These are phyloP conservation scores for Colletotrichum camelliae DNA, from an alignment of 2,329 filamentous ascomycete species.

Conservation along the genomic window DNA sequence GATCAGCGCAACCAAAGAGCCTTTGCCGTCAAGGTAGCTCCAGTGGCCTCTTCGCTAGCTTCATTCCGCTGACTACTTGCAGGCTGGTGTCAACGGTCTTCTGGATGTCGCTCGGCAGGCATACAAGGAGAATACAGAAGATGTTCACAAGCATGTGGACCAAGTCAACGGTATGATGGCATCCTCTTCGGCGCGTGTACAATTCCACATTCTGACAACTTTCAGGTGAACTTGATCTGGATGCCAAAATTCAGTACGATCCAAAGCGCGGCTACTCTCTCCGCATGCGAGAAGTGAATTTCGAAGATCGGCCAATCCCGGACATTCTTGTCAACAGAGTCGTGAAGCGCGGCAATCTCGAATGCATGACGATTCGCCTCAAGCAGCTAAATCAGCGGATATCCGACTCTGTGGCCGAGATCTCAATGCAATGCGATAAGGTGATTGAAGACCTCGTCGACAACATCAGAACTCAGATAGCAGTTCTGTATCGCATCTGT, in stretches of 20 bases:
- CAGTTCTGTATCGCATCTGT: constrained; percentile 80
- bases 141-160: constrained; percentile 74
- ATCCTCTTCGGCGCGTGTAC: neutral
- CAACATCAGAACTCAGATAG: constrained; percentile 74
- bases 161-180: constrained; percentile 64
- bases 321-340: constrained; percentile 79
- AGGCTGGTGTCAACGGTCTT: constrained; percentile 82
- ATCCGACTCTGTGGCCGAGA: constrained; percentile 81
- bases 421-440: constrained; percentile 81
- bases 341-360: constrained; percentile 72
- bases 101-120: constrained; percentile 88
- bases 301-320: constrained; percentile 66
- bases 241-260: constrained; percentile 76
- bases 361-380: constrained; percentile 86
- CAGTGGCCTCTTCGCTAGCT: neutral
- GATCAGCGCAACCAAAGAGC: constrained; percentile 89
- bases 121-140: constrained; percentile 86
- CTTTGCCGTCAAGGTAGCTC: constrained; percentile 80
- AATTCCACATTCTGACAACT: neutral
- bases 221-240: constrained; percentile 61
- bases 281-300: constrained; percentile 64
- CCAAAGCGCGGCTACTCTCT: constrained; percentile 81
- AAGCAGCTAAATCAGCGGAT: constrained; percentile 83
- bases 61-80: neutral
- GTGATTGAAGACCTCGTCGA: constrained; percentile 75